A percentile compares a stretch with the other conserved stretches of the same genome.
phyloP scores from a whole-genome alignment of 345 rosid genomes.

The Citropsis articulata region DNA sequence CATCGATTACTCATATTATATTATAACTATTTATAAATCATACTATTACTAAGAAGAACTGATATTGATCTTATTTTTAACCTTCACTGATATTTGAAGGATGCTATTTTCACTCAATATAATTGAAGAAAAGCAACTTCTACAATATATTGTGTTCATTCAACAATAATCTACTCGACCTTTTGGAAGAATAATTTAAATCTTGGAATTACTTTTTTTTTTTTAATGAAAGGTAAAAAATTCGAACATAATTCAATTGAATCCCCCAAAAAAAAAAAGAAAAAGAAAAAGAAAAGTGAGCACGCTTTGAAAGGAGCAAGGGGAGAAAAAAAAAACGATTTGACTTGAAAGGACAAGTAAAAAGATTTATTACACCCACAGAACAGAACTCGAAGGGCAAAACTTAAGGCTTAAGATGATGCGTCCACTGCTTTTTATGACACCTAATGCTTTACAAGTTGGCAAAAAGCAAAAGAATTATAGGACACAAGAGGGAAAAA shows the following conservation, averaged over 20 bases:
- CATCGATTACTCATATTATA: too few relatives aligned
- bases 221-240: too few relatives aligned
- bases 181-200: neutral
- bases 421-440: neutral
- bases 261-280: neutral
- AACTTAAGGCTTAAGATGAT: conserved; percentile 1
- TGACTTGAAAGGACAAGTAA: neutral
- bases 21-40: too few relatives aligned
- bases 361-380: neutral
- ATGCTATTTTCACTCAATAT: too few relatives aligned
- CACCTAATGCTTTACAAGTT: neutral
- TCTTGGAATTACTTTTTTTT: neutral
- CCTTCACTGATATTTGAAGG: too few relatives aligned
- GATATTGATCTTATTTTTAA: too few relatives aligned
- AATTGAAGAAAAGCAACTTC: too few relatives aligned
- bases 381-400: neutral
- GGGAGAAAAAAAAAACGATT: neutral
- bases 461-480: neutral
- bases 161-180: too few relatives aligned
- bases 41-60: too few relatives aligned
- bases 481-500: neutral
- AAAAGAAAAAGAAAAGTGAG: neutral
- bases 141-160: too few relatives aligned
- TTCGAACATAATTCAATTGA: neutral
- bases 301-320: neutral